Percentiles rank a stretch among this genome's conserved stretches.
Conservation (phyloP, 2,329 filamentous ascomycete species). For the Pseudodiploospora longispora region DNA sequence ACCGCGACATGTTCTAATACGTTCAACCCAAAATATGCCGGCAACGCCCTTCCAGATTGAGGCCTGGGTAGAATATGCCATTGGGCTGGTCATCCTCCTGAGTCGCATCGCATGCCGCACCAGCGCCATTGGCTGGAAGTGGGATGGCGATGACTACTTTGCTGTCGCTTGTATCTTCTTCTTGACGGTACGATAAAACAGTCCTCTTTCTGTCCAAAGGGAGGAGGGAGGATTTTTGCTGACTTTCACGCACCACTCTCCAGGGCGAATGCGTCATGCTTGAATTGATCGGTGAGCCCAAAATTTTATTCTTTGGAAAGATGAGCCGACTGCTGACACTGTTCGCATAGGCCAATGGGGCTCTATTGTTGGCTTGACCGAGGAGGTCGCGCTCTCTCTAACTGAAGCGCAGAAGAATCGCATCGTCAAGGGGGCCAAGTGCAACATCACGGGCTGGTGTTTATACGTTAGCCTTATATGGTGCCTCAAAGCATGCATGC, state of each 20-base stretch:
- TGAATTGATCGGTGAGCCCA: slow-evolving; percentile 23
- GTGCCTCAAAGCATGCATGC: slow-evolving; percentile 30
- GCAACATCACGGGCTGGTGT: slow-evolving; percentile 23
- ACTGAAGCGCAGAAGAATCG: slow-evolving; percentile 7
- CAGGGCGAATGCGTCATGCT: slow-evolving; percentile 23
- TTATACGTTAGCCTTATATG: slow-evolving; percentile 30
- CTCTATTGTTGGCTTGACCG: slow-evolving; percentile 15
- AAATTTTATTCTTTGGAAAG: no score
- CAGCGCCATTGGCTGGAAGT: slow-evolving; percentile 30
- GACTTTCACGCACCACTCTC: slow-evolving; percentile 1
- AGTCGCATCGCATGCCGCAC: slow-evolving; percentile 30
- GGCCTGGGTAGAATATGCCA: slow-evolving; percentile 34
- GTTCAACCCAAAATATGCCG: slow-evolving; percentile 8
- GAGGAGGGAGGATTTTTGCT: not conserved
- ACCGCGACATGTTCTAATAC: slow-evolving; percentile 24
- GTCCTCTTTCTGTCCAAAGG: not conserved
- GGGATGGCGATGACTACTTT: slow-evolving; percentile 36
- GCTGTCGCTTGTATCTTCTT: slow-evolving; percentile 26
- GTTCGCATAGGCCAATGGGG: slow-evolving; percentile 14
- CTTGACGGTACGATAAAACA: slow-evolving; percentile 24
- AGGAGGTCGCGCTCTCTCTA: slow-evolving; percentile 11
- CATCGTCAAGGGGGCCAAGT: slow-evolving; percentile 15
- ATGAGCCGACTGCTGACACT: not conserved
- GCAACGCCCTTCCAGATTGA: slow-evolving; percentile 35
- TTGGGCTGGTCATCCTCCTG: slow-evolving; percentile 29